Evolutionary conservation across 345 rosid species (phyloP).

Genomic region (Melastoma malabathricum): DNA sequence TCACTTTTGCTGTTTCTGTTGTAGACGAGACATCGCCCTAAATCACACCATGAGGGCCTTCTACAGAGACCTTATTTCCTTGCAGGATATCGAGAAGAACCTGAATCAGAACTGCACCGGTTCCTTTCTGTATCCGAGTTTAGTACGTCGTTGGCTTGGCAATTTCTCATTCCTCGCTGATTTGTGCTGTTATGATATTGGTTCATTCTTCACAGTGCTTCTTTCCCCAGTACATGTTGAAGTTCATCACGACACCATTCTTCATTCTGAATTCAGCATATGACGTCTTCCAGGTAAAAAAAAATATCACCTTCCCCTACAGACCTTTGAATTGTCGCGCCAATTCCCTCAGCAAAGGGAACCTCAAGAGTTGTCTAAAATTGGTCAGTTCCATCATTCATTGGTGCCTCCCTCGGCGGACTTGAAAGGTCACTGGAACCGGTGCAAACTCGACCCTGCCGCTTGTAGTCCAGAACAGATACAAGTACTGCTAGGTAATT

Average conservation of each 20-base stretch:
- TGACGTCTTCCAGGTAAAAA: slow-evolving; percentile 71
- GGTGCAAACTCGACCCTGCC: slow-evolving; percentile 49
- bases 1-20: slow-evolving; percentile 10
- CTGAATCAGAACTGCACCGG: slow-evolving; percentile 50
- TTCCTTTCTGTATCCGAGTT: slow-evolving; percentile 26
- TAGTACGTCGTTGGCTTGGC: slow-evolving; percentile 29
- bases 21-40: slow-evolving; percentile 54
- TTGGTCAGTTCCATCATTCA: slow-evolving; percentile 57
- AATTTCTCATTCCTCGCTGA: not conserved
- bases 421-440: slow-evolving; percentile 47
- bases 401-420: slow-evolving; percentile 85
- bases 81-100: slow-evolving; percentile 52
- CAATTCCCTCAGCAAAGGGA: too few species aligned
- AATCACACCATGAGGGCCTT: slow-evolving; percentile 56
- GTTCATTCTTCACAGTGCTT: slow-evolving; percentile 46
- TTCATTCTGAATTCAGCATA: slow-evolving; percentile 88
- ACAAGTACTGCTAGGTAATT: slow-evolving; percentile 47
- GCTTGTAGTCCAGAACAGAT: slow-evolving; percentile 47
- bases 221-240: slow-evolving; percentile 66
- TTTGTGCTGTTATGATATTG: not conserved
- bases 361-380: not conserved
- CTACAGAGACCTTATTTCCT: slow-evolving; percentile 35
- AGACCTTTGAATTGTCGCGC: too few species aligned
- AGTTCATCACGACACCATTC: slow-evolving; percentile 54
- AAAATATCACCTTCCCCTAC: too few species aligned